Evolutionary conservation across 768 basidiomycete genomes (phyloP).

Genomic region (Rubroboletus pulcherrimus): DNA sequence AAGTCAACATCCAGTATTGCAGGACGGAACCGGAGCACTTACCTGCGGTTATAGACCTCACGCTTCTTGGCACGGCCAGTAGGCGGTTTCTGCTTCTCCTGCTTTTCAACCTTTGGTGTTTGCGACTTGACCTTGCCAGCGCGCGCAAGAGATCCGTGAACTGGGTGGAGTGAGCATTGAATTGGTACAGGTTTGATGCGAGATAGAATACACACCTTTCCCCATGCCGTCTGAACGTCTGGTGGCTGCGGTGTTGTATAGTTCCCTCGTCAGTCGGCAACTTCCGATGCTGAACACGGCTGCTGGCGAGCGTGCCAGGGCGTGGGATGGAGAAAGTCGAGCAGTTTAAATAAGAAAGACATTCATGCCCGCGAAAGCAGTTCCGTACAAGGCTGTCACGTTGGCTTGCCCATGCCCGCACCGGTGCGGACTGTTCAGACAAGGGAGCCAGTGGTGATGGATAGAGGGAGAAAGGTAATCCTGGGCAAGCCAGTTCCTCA

Average conservation of each 20-base stretch:
- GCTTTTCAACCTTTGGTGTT: constrained; percentile 94
- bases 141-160: constrained; percentile 98
- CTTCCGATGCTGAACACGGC: neutral
- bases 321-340: neutral
- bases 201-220: constrained; percentile 46
- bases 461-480: no score
- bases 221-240: constrained; percentile 54
- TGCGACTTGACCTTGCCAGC: constrained; percentile 99
- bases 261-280: constrained; percentile 36
- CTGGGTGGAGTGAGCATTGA: constrained; percentile 35
- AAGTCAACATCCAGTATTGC: neutral
- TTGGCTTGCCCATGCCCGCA: no score
- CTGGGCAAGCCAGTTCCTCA: no score
- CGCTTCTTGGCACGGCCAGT: constrained; percentile 98
- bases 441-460: no score
- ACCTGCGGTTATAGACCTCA: constrained; percentile 87
- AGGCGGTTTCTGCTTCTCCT: constrained; percentile 97
- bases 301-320: neutral
- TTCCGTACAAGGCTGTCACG: neutral
- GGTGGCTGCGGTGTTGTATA: constrained; percentile 36
- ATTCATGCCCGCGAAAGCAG: neutral
- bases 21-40: constrained; percentile 28
- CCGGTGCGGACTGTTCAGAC: neutral
- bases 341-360: neutral
- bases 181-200: neutral